Base-by-base conservation (phyloP, 768 basidiomycete genomes). In the Suillus weaverae region DNA sequence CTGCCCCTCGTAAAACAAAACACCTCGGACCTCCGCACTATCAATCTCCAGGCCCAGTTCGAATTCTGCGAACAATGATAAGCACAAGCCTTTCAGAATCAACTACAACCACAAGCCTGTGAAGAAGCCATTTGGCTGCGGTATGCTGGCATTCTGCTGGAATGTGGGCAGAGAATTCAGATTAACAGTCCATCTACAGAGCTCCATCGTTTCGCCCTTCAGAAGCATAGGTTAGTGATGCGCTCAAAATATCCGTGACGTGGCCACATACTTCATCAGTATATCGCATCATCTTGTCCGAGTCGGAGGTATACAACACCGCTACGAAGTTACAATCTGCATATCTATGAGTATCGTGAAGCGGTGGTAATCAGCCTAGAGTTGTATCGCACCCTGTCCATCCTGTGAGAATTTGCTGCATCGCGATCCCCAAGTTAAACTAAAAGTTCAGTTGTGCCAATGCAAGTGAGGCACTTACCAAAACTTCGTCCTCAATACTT, bases 151-250 rank as follows among this genome's bases (percentile, higher is more conserved):
- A 68, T 89, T 88, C 66, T 87, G 86, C 72, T 85, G 88, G 81
- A 94, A 94, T 57, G 86, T 87, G 44, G 93, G 93, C 61, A 95
- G 77, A 32, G 89, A 83, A 50, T 86, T 85, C 60, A 95, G 81
- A 75, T 95, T 89, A 39, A 95, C 92, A 11, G 90, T 94, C 93
- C 93, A 95, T 77, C 90, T 89, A 79, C 91, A 92, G 55, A 92
- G 77, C 72, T 92, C 90, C 66, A 73, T 78, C 4, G 85, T 88
- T 71, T 90, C 90, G 35, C 90, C 90, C 83, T 84, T 66, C 64
- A 60, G 62, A 68, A 54, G 70, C 2, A 67, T 66, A 65, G 66
- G 73, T 77, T 71, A 78, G 32, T 63, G 32, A 54, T 54, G 8
- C 50, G 46, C 60, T 38, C 11, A 60, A 55, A 62, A 63, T 61